These are phyloP conservation scores for Besnoitia besnoiti DNA, from an alignment of 169 alveolate species.

Conservation along the genomic window DNA sequence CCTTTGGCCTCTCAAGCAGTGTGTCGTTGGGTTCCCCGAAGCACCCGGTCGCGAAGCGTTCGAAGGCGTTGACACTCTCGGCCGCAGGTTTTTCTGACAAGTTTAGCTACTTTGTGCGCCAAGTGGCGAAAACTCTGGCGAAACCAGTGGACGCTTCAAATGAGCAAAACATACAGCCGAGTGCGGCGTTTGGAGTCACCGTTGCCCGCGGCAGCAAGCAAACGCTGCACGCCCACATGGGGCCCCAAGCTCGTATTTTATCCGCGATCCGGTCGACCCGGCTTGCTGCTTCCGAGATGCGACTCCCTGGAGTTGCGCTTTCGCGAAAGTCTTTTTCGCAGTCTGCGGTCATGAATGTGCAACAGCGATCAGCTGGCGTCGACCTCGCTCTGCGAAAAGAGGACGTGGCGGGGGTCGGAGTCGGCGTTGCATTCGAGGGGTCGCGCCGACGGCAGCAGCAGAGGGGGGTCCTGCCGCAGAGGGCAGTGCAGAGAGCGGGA, in stretches of 20 bases:
- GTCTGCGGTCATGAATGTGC: not conserved
- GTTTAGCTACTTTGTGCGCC: not conserved
- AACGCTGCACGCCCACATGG: not conserved
- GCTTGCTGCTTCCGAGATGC: not conserved
- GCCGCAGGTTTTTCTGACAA: constrained; percentile 7
- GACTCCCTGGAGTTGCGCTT: not conserved
- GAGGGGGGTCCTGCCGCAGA: not conserved
- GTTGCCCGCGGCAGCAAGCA: not conserved
- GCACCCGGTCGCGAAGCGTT: not conserved
- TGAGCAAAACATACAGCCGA: not conserved
- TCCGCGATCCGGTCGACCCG: not conserved
- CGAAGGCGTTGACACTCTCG: not conserved
- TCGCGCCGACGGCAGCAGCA: not conserved
- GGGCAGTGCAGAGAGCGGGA: not conserved
- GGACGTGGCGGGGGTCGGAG: not conserved
- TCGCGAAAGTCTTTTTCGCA: not conserved
- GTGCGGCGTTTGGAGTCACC: not conserved
- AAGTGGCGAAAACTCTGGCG: not conserved
- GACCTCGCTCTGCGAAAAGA: not conserved
- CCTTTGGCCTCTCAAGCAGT: not conserved
- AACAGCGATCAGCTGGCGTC: not conserved
- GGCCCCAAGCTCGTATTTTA: not conserved
- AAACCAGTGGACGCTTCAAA: not conserved
- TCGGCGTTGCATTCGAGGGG: not conserved
- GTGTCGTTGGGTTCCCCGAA: not conserved